These are phyloP conservation scores for Friedmanniomyces endolithicus DNA, from an alignment of 495 filamentous ascomycete genomes.

Conservation along the genomic window DNA sequence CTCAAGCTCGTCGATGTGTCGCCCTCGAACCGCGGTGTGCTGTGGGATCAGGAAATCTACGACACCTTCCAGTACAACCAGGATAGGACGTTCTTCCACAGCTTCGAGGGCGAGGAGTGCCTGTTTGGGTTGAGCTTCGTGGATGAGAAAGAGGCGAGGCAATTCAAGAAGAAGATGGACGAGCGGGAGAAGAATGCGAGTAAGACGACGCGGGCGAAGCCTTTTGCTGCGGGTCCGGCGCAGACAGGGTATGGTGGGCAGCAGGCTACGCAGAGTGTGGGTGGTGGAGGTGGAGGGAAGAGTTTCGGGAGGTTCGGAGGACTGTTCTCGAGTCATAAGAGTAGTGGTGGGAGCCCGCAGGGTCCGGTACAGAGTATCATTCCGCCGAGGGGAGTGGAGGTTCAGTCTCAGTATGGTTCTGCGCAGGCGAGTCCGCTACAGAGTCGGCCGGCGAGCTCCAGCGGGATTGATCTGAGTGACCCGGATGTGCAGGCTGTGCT, in stretches of 20 bases:
- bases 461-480: slow-evolving; percentile 63
- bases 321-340: slow-evolving; percentile 53
- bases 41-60: slow-evolving; percentile 98
- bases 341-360: slow-evolving; percentile 44
- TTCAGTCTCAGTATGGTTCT: slow-evolving; percentile 4
- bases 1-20: slow-evolving; percentile 93
- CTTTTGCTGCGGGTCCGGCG: slow-evolving; percentile 42
- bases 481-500: slow-evolving; percentile 74
- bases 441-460: slow-evolving; percentile 38
- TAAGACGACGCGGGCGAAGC: slow-evolving; percentile 66
- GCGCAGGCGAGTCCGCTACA: slow-evolving; percentile 14
- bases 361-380: slow-evolving; percentile 40
- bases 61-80: slow-evolving; percentile 90
- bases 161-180: slow-evolving; percentile 88
- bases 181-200: slow-evolving; percentile 86
- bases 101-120: slow-evolving; percentile 87
- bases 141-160: slow-evolving; percentile 92
- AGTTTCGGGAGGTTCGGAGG: slow-evolving; percentile 45
- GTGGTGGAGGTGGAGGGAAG: slow-evolving; percentile 29
- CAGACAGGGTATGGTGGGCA: slow-evolving; percentile 1
- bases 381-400: slow-evolving; percentile 29
- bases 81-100: slow-evolving; percentile 93
- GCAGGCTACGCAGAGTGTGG: background rate
- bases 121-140: slow-evolving; percentile 80
- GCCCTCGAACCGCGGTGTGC: slow-evolving; percentile 68